Conservation (phyloP, 2,329 filamentous ascomycete species). For the Cadophora gregata region DNA sequence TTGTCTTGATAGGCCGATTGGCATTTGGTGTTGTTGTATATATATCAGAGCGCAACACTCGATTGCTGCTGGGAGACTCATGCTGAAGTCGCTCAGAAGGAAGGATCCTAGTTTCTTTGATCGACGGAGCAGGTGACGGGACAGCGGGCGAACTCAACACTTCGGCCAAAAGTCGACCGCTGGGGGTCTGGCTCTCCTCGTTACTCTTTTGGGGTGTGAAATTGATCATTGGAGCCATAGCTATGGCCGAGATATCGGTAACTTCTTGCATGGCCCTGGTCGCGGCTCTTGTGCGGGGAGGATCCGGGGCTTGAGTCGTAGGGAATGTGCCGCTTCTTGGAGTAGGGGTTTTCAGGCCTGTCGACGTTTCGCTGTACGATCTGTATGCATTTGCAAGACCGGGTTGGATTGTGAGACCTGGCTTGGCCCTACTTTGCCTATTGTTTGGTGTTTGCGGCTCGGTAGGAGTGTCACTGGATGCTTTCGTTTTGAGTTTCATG, state of each 20-base stretch:
- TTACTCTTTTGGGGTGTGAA: conserved; percentile 4
- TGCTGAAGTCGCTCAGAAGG: neutral
- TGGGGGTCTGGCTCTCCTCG: neutral
- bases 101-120: conserved; percentile 4
- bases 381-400: conserved; percentile 19
- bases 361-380: conserved; percentile 11
- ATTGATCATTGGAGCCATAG: conserved; percentile 14
- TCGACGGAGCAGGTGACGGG: neutral
- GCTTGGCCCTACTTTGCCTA: conserved; percentile 3
- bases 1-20: too few species aligned
- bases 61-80: conserved; percentile 1
- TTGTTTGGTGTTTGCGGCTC: conserved; percentile 9
- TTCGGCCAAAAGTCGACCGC: neutral
- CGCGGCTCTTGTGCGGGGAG: conserved; percentile 13
- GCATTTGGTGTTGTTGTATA: neutral
- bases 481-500: neutral
- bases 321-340: conserved; percentile 19
- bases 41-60: neutral
- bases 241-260: neutral
- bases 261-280: conserved; percentile 1
- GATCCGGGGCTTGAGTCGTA: neutral
- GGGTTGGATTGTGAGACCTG: conserved; percentile 15
- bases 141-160: conserved; percentile 7
- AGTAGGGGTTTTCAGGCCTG: conserved; percentile 21
- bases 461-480: neutral